Evolutionary conservation across 1,139 yeast species (phyloP).

Genomic region (Scheffersomyces titani): DNA sequence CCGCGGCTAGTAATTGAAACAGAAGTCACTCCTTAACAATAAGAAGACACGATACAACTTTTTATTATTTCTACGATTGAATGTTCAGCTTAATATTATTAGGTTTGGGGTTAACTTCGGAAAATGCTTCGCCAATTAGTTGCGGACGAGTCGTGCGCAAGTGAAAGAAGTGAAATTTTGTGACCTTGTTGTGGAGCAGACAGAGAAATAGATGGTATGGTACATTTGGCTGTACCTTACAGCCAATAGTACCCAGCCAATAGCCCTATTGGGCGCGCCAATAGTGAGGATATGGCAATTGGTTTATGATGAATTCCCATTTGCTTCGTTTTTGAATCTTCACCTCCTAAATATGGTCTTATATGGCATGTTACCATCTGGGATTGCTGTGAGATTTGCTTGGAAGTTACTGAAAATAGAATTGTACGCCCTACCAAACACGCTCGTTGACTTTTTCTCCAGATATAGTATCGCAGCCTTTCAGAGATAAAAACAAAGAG

Average conservation of each 20-base stretch:
- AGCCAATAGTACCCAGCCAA: too few species aligned
- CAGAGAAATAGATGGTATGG: background rate
- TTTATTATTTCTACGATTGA: too few species aligned
- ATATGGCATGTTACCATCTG: background rate
- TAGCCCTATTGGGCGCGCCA: background rate
- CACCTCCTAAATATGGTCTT: background rate
- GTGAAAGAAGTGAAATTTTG: background rate
- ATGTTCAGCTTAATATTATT: too few species aligned
- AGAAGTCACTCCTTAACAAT: background rate
- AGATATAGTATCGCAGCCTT: background rate
- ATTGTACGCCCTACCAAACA: background rate
- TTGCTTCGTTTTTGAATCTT: background rate
- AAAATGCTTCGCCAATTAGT: background rate
- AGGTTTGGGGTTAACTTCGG: background rate
- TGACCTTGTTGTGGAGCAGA: background rate
- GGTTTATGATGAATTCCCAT: background rate
- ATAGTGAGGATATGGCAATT: background rate
- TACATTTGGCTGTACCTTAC: too few species aligned
- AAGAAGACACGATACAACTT: background rate
- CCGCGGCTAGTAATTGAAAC: background rate
- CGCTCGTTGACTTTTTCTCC: background rate
- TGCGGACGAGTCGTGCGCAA: background rate
- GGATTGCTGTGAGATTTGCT: background rate
- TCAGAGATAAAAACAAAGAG: background rate
- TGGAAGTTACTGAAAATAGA: background rate